phyloP scores from a whole-genome alignment of 2,329 filamentous ascomycete species.

The Fusarium citri region DNA sequence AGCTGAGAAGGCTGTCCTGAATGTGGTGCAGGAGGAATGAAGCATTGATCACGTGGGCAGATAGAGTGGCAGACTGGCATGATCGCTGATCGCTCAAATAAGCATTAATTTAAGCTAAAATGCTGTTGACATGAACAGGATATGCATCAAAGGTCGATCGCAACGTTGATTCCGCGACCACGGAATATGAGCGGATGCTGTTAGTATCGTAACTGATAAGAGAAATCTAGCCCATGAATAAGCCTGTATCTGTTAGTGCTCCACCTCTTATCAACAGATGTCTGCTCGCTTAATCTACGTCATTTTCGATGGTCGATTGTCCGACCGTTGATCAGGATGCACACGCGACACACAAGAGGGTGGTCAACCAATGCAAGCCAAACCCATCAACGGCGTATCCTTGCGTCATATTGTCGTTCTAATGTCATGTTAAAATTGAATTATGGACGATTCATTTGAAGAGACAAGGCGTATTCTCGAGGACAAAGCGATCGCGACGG shows the following conservation, averaged over 20 bases:
- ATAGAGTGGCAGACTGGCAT: accelerated
- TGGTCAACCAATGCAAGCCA: slow-evolving; percentile 19
- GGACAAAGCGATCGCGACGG: neutral
- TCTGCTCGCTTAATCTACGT: neutral
- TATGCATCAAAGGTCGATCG: neutral
- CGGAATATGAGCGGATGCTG: neutral
- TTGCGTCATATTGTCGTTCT: slow-evolving; percentile 8
- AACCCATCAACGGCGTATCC: neutral
- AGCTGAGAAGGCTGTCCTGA: slow-evolving; percentile 10
- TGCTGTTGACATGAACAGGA: neutral
- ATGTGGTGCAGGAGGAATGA: neutral
- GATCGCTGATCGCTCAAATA: neutral
- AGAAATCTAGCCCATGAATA: neutral
- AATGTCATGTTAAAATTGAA: neutral
- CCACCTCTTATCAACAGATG: neutral
- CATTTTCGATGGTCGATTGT: neutral
- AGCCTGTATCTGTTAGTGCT: neutral
- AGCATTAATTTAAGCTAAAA: slow-evolving; percentile 6
- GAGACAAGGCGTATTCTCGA: neutral
- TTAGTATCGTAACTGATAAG: neutral
- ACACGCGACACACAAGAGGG: neutral
- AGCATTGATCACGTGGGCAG: neutral
- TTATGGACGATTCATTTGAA: neutral
- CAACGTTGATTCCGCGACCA: neutral
- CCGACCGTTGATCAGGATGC: neutral